These are phyloP conservation scores for Infundibulicybe gibba DNA, from an alignment of 768 basidiomycete species.

Conservation along the genomic window DNA sequence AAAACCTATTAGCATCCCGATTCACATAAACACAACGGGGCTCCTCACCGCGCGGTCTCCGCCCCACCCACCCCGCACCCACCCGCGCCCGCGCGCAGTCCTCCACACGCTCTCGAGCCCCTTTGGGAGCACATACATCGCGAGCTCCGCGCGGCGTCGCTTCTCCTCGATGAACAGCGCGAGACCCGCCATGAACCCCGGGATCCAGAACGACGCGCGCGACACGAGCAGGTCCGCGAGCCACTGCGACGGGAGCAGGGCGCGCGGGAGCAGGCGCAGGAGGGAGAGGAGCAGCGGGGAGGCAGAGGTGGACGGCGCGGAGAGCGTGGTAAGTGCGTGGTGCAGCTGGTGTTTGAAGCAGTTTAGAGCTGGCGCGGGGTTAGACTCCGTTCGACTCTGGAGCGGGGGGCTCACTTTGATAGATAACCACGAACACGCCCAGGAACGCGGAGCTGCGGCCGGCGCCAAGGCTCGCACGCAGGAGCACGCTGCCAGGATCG, in stretches of 20 bases:
- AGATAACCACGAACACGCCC: conserved; percentile 76
- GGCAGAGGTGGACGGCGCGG: conserved; percentile 12
- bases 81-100: conserved; percentile 68
- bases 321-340: conserved; percentile 35
- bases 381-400: background rate
- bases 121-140: conserved; percentile 90
- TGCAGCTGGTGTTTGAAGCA: conserved; percentile 67
- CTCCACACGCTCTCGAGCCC: conserved; percentile 90
- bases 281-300: conserved; percentile 29
- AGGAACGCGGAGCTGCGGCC: conserved; percentile 85
- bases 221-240: conserved; percentile 57
- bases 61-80: conserved; percentile 69
- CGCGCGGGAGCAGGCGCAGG: conserved; percentile 22
- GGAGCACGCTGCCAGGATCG: conserved; percentile 64
- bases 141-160: conserved; percentile 84
- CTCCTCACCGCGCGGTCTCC: conserved; percentile 50
- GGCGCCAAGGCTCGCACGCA: conserved; percentile 67
- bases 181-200: conserved; percentile 71
- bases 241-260: conserved; percentile 37
- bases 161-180: conserved; percentile 86
- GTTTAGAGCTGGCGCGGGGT: conserved; percentile 40
- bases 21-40: conserved; percentile 3
- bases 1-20: conserved; percentile 6
- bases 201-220: conserved; percentile 69
- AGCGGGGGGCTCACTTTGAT: conserved; percentile 57